Evolutionary conservation across 73 alveolate genomes (phyloP), one percentile per base, ranked within the genome.

Genomic region (Symbiodinium pilosum): DNA sequence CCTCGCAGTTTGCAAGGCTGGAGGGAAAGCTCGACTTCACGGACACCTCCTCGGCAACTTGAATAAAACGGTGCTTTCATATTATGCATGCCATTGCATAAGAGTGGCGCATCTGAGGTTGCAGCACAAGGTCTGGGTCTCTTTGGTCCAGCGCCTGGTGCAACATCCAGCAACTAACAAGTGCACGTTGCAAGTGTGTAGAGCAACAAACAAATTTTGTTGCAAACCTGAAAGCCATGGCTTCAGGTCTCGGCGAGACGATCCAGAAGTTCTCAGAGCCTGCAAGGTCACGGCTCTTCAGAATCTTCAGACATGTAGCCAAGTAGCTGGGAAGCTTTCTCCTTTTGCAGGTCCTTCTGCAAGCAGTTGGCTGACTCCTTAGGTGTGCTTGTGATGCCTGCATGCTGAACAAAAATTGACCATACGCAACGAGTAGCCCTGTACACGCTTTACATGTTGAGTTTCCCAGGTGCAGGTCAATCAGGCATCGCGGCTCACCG

Each of bases 61-160:
- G 77, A 47, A 47, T 14, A 14, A 6, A 47, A 6, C 14, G 14
- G 6, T 47, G 59, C n/a, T n/a, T n/a, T n/a, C n/a, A n/a, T n/a
- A n/a, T n/a, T 28, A 18, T 52, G 69, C 69, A 52, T 52, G 69
- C 21, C 69, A 52, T 52, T 21, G 71, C 71, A 54, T 3, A 30
- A n/a, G n/a, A n/a, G n/a, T n/a, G n/a, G n/a, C n/a, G n/a, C n/a
- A n/a, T n/a, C 77, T 28, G 12, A 64, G 77, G 97, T 91, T 32
- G 97, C 97, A n/a, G 97, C 97, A 39, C 97, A 91, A 54, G 97
- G 97, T 20, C 47, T 91, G 40, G 97, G 88, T 3, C 88, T 91
- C 32, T 69, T 91, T 52, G 97, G 97, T 75, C 43, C 32, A 44
- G 75, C 4, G 18, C 47, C 75, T 36, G 9, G 43, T 4, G 26